Percentiles rank a stretch among this genome's conserved stretches.
Conservation (phyloP, 1,284 basidiomycete species). For the Coriolopsis trogii region DNA sequence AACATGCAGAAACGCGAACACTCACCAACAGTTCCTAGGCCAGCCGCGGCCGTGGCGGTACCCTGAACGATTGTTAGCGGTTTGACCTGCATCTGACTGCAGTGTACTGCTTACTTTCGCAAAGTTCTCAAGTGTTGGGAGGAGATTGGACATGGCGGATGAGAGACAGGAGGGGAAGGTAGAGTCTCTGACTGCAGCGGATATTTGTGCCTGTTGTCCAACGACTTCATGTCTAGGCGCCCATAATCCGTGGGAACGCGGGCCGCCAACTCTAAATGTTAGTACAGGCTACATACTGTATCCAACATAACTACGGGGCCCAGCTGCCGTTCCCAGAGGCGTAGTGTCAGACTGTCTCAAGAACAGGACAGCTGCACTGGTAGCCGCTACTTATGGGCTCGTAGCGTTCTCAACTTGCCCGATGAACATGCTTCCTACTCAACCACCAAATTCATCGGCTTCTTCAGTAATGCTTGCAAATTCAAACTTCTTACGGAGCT, state of each 20-base stretch:
- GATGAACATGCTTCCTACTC: too few relatives aligned
- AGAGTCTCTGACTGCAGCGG: not conserved
- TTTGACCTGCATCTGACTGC: not conserved
- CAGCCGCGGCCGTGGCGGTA: conserved; percentile 67
- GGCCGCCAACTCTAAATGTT: not conserved
- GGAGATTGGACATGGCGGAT: conserved; percentile 31
- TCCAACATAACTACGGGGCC: too few relatives aligned
- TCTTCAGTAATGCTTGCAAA: too few relatives aligned
- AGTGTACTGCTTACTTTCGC: conserved; percentile 52
- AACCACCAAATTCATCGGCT: too few relatives aligned
- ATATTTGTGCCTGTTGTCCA: conserved; percentile 20
- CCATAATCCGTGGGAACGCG: conserved; percentile 8
- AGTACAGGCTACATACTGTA: too few relatives aligned
- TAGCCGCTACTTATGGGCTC: too few relatives aligned
- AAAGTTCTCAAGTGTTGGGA: conserved; percentile 63
- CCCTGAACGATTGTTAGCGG: conserved; percentile 46
- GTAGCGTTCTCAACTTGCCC: too few relatives aligned
- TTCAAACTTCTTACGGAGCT: too few relatives aligned
- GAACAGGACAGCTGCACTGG: too few relatives aligned
- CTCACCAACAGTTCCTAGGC: conserved; percentile 67
- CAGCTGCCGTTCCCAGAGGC: too few relatives aligned
- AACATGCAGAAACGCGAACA: conserved; percentile 8
- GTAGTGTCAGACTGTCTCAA: too few relatives aligned
- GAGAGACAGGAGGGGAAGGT: not conserved
- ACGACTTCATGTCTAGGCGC: conserved; percentile 1